Base-by-base conservation (phyloP, 345 rosid species). In the Schrenkiella parvula region DNA sequence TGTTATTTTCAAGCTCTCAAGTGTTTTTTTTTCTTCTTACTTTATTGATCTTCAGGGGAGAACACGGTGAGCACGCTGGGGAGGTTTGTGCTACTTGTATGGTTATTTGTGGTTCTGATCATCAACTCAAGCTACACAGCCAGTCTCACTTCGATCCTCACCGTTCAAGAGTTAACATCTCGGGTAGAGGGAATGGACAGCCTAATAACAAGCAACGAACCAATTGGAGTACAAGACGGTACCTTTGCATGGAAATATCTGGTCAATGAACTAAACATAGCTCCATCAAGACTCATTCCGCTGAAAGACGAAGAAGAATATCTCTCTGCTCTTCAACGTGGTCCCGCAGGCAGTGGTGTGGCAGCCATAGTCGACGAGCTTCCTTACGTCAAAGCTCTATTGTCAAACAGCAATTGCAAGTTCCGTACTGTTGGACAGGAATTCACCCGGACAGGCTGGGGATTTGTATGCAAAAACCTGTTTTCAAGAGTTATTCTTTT, bases 51-150 rank as follows among this genome's bases (percentile, higher is more conserved):
- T 42, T 46, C 74, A 89, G 98, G 96, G 53, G 98, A 93, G 86
- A 93, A 87, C 78, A 93, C 97, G 0, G 82, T 84, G 76, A 89
- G 98, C 86, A 68, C 87, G 51, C 69, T 88, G 77, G 98, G 96
- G 11, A 87, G 98, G 42, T 50, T 85, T 71, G 97, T 93, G 68
- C 81, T 93, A 67, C 87, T 93, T 78, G 75, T 93, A 70, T 93
- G 97, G 98, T 82, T 93, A 42, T 93, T 88, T 61, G 95, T 93
- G 21, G 98, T 93, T 63, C 75, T 93, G 75, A 88, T 93, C 43
- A 93, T 93, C 85, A 93, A 93, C 71, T 93, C 97, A 69, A 93
- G 98, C 82, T 93, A 91, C 83, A 93, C 98, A 0, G 98, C 97
- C 19, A 93, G 97, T 73, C 84, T 93, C 84, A 93, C 95, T 8